Conservation (phyloP, 257 asterid genomes). For the Solanum virginianum region DNA sequence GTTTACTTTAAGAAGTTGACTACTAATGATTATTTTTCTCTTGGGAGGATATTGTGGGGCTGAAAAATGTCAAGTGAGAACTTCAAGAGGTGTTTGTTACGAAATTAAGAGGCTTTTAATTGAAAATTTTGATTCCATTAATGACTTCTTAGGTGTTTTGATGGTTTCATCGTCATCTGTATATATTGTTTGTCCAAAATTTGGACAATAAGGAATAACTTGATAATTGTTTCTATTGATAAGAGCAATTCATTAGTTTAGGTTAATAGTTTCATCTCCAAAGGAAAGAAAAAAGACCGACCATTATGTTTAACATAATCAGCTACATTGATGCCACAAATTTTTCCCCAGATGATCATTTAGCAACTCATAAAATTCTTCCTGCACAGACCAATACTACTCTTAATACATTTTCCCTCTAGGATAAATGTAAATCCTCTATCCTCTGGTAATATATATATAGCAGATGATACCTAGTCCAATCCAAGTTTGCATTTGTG, state of each 20-base stretch:
- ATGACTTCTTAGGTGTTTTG: neutral
- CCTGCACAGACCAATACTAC: too few relatives aligned
- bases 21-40: too few relatives aligned
- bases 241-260: neutral
- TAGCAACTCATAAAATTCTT: too few relatives aligned
- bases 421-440: neutral
- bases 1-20: too few relatives aligned
- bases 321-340: too few relatives aligned
- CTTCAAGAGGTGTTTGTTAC: conserved; percentile 50
- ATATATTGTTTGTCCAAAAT: neutral
- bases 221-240: neutral
- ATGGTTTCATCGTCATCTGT: neutral
- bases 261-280: neutral
- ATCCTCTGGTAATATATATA: too few relatives aligned
- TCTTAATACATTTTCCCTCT: neutral
- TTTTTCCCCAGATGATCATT: too few relatives aligned
- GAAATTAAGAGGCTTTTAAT: neutral
- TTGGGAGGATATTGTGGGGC: conserved; percentile 91
- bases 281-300: neutral
- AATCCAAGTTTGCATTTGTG: too few relatives aligned
- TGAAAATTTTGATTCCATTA: neutral
- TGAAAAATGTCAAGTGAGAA: conserved; percentile 78
- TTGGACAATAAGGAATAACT: neutral
- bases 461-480: too few relatives aligned
- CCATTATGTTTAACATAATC: too few relatives aligned